Conservation (phyloP, 805 yeast genomes). For the Metschnikowia corniflorae region DNA sequence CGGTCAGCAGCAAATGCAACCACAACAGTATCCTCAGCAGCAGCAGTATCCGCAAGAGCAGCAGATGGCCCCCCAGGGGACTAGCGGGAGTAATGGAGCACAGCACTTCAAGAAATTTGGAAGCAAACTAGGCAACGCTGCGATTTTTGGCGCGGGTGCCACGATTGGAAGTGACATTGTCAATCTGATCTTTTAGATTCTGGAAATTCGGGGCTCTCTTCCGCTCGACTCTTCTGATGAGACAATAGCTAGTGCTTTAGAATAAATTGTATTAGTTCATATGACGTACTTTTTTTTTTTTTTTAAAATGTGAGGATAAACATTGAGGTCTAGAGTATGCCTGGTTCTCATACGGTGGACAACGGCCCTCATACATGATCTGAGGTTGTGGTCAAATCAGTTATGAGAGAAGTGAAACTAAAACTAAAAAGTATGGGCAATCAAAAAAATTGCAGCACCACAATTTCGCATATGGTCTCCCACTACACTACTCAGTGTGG, state of each 20-base stretch:
- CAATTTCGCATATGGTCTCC: constrained; percentile 1
- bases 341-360: too few relatives aligned
- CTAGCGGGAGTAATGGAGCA: constrained; percentile 12
- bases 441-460: not conserved
- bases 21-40: constrained; percentile 20
- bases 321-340: too few relatives aligned
- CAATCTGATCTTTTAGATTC: constrained; percentile 55
- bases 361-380: not conserved
- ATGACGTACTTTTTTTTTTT: too few relatives aligned
- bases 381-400: not conserved
- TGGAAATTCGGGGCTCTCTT: not conserved
- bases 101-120: constrained; percentile 60
- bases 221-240: too few relatives aligned
- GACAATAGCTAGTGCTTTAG: too few relatives aligned
- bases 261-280: too few relatives aligned
- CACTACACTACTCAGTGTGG: too few relatives aligned
- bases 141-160: constrained; percentile 95
- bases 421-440: too few relatives aligned
- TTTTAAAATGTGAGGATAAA: too few relatives aligned
- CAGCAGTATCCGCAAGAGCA: constrained; percentile 28
- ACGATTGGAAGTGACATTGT: constrained; percentile 83
- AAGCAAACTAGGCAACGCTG: constrained; percentile 84
- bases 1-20: constrained; percentile 25
- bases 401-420: too few relatives aligned
- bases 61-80: constrained; percentile 12